Base-by-base conservation (phyloP, 2,329 filamentous ascomycete genomes). In the Bisporella sp. region DNA sequence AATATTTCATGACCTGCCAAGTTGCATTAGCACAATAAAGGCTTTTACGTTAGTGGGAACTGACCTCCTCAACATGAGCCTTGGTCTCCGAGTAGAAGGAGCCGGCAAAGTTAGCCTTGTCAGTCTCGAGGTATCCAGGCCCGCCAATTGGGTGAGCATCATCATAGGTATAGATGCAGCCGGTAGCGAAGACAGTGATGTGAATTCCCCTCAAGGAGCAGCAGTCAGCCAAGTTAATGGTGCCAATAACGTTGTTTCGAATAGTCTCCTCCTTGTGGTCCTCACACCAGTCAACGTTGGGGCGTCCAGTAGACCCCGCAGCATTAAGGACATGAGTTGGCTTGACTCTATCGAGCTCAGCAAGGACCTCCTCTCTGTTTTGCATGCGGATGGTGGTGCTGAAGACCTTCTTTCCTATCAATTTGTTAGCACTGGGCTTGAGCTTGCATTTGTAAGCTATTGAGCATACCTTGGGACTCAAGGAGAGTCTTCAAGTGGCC, bases 201-300 rank as follows among this genome's bases (percentile, higher is more conserved):
- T 86, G 82, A 48, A 86, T 73, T 56, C 73, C 74, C 51, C 72
- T 72, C 56, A 76, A 68, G 59, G 70, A 78, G 67, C 82, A 85
- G 64, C 71, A 73, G 62, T 85, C 81, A 33, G 80, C 72, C 59
- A 86, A 66, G 63, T 82, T 84, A 57, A 84, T 62, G 35, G 81
- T 79, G 48, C 82, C 82, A 44, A 85, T 76, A 49, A 81, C 81
- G 61, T 87, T 87, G 64, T 78, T 83, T 52, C 81, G 75, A 62
- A 85, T 77, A 5, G 82, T 86, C 49, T 78, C 77, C 66, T 82
- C 77, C 68, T 79, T 83, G 71, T 86, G 77, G 62, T 83, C 79
- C 69, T 87, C 83, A 60, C 82, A 85, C 81, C 81, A 85, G 68
- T 85, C 82, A 64, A 85, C 81, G 57, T 85, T 86, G 55, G 82